Conservation (phyloP, 169 alveolate genomes). For the Babesia sp. region DNA sequence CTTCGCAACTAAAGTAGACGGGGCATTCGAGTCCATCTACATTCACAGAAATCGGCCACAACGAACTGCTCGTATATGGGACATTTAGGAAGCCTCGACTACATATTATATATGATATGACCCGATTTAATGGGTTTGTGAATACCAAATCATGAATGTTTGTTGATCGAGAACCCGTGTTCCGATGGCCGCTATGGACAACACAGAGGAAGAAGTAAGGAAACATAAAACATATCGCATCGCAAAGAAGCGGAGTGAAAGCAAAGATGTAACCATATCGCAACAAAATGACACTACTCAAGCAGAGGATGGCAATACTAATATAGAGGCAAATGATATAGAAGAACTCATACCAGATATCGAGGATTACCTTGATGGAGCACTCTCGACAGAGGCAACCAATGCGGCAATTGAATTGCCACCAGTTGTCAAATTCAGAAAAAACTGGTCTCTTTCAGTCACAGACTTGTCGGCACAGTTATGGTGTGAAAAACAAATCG, state of each 20-base stretch:
- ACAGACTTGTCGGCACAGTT: slow-evolving; percentile 79
- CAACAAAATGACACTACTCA: background rate
- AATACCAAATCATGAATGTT: no score
- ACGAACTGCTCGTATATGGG: no score
- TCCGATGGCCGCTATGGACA: slow-evolving; percentile 28
- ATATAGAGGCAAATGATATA: slow-evolving; percentile 3
- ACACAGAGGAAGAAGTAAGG: background rate
- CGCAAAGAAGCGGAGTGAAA: slow-evolving; percentile 15
- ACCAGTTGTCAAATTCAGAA: slow-evolving; percentile 67
- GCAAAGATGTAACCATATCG: background rate
- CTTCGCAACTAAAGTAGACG: no score
- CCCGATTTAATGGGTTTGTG: no score
- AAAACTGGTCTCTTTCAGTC: slow-evolving; percentile 75
- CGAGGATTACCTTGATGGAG: slow-evolving; percentile 59
- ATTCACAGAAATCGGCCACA: no score
- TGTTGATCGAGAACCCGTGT: no score
- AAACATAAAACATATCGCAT: slow-evolving; percentile 20
- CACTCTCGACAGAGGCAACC: slow-evolving; percentile 11
- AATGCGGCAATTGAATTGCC: slow-evolving; percentile 32
- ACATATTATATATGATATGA: no score
- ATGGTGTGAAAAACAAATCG: slow-evolving; percentile 83
- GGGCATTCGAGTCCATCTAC: no score
- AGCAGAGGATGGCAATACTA: background rate
- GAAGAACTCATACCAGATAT: slow-evolving; percentile 49
- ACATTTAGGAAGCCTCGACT: no score